Conservation (phyloP, 495 filamentous ascomycete genomes). For the Hypoxylon lienhwacheense region DNA sequence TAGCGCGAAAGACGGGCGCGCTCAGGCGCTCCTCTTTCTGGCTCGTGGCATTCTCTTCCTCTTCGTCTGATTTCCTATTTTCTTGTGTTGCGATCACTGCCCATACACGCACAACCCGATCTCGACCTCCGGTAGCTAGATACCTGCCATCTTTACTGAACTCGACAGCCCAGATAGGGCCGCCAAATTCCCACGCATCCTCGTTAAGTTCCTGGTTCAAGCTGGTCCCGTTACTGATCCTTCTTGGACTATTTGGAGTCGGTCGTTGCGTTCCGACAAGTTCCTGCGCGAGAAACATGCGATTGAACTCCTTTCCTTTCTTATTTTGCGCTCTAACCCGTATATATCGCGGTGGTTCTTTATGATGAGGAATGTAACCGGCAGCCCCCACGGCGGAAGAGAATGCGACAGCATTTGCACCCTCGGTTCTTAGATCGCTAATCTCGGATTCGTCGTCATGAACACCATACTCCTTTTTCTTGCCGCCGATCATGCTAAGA, state of each 20-base stretch:
- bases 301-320: constrained; percentile 78
- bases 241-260: constrained; percentile 5
- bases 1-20: constrained; percentile 86
- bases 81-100: constrained; percentile 80
- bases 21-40: constrained; percentile 66
- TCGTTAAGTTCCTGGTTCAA: constrained; percentile 36
- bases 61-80: constrained; percentile 71
- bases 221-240: constrained; percentile 44
- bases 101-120: constrained; percentile 87
- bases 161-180: constrained; percentile 86
- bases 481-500: constrained; percentile 71
- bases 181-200: constrained; percentile 41
- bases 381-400: constrained; percentile 68
- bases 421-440: constrained; percentile 71
- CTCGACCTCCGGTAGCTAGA: constrained; percentile 85
- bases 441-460: constrained; percentile 73
- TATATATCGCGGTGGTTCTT: constrained; percentile 89
- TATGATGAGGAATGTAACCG: constrained; percentile 85
- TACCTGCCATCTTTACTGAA: constrained; percentile 94
- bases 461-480: constrained; percentile 63
- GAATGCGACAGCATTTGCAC: constrained; percentile 79
- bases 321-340: constrained; percentile 81
- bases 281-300: constrained; percentile 90
- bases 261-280: constrained; percentile 55
- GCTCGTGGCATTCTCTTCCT: constrained; percentile 64